A percentile compares a stretch with the other conserved stretches of the same genome.
Evolutionary conservation across 139 green algal species (phyloP).

Genomic region (Chlorella sorokiniana): DNA sequence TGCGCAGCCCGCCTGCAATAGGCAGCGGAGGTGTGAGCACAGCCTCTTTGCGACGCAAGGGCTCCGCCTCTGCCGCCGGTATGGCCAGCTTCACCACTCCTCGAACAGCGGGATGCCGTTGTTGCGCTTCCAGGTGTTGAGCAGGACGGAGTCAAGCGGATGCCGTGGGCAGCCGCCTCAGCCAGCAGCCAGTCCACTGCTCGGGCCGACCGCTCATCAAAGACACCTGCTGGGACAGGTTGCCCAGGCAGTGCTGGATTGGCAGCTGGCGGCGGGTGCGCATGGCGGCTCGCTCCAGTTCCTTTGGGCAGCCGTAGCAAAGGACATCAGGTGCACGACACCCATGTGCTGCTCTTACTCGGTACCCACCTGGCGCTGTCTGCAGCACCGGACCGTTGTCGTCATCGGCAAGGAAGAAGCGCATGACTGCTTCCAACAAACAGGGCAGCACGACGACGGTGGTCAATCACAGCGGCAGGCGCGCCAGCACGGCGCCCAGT

Average conservation of each 20-base stretch:
- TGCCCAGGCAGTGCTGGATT: neutral
- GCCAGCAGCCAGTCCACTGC: constrained; percentile 30
- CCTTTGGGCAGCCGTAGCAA: too few relatives aligned
- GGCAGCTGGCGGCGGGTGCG: neutral
- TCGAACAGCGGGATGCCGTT: constrained; percentile 20
- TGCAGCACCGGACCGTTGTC: neutral
- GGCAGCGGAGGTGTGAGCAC: too few relatives aligned
- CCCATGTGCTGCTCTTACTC: neutral
- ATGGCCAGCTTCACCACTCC: constrained; percentile 4
- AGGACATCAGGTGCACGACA: too few relatives aligned
- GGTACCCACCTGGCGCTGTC: neutral
- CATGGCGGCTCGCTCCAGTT: neutral
- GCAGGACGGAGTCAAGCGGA: constrained; percentile 4
- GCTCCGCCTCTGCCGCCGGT: too few relatives aligned
- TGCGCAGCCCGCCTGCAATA: too few relatives aligned
- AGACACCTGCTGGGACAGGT: neutral
- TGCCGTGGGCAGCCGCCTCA: neutral
- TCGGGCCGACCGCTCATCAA: constrained; percentile 4
- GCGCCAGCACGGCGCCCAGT: too few relatives aligned
- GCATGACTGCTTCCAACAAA: neutral
- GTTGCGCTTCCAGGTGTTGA: constrained; percentile 1
- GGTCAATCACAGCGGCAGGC: too few relatives aligned
- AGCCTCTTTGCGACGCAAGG: too few relatives aligned
- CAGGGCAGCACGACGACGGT: too few relatives aligned
- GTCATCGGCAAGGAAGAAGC: constrained; percentile 24